Evolutionary conservation across 441 rosid genomes (phyloP).

Genomic region (Erysimum cheiri): DNA sequence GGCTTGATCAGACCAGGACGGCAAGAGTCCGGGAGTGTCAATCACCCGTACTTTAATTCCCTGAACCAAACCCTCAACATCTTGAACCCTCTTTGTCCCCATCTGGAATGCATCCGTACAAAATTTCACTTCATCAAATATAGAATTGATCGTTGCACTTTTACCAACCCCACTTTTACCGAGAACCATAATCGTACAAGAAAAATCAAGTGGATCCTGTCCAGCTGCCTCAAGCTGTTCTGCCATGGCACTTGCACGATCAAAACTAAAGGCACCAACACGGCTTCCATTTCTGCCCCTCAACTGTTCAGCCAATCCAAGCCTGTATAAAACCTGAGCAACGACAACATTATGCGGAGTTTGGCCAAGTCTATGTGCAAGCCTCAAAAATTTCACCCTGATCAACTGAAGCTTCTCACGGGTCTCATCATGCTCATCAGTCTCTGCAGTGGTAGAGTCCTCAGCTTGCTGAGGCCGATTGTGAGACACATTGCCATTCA

Average conservation of each 20-base stretch:
- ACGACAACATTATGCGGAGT: slow-evolving; percentile 99
- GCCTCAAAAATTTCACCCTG: slow-evolving; percentile 93
- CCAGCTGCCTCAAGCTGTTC: slow-evolving; percentile 95
- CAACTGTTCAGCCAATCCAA: slow-evolving; percentile 98
- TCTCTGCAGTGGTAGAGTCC: slow-evolving; percentile 67
- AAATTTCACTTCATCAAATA: slow-evolving; percentile 87
- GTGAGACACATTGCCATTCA: slow-evolving; percentile 68
- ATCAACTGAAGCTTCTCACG: slow-evolving; percentile 98
- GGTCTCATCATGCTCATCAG: slow-evolving; percentile 88
- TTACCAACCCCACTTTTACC: slow-evolving; percentile 98
- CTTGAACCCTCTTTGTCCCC: slow-evolving; percentile 91
- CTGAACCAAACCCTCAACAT: slow-evolving; percentile 91
- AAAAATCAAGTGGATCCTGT: slow-evolving; percentile 93
- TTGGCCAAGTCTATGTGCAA: slow-evolving; percentile 95
- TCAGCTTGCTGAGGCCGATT: slow-evolving; percentile 69
- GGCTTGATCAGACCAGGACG: slow-evolving; percentile 91
- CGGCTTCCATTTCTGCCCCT: slow-evolving; percentile 98
- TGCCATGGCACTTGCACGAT: slow-evolving; percentile 98
- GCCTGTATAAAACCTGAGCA: slow-evolving; percentile 94
- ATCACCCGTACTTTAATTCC: slow-evolving; percentile 91
- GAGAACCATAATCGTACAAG: slow-evolving; percentile 97
- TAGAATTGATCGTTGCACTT: slow-evolving; percentile 96
- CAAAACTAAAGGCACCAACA: slow-evolving; percentile 97
- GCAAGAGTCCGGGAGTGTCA: slow-evolving; percentile 94
- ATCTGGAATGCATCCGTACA: slow-evolving; percentile 86